Evolutionary conservation across 2,329 filamentous ascomycete genomes (phyloP).

Genomic region (Xenoacremonium recifei): DNA sequence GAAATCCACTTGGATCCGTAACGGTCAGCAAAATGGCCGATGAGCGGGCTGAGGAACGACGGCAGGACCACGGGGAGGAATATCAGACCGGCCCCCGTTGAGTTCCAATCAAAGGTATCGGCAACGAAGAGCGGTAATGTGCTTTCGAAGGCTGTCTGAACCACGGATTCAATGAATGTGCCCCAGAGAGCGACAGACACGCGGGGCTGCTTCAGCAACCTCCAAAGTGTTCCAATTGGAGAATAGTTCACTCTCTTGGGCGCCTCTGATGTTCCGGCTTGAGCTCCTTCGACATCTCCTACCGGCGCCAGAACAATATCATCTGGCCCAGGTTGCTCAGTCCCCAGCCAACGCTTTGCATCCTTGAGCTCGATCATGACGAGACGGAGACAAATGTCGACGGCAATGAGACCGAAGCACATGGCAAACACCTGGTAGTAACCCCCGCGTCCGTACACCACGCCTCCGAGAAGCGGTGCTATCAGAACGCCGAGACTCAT

Average conservation of each 20-base stretch:
- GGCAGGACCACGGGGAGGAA: slow-evolving; percentile 33
- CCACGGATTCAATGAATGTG: slow-evolving; percentile 31
- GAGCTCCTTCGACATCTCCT: background rate
- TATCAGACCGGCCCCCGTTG: slow-evolving; percentile 32
- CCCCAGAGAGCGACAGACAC: slow-evolving; percentile 33
- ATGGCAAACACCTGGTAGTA: slow-evolving; percentile 35
- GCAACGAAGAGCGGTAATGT: slow-evolving; percentile 32
- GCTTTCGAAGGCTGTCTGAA: slow-evolving; percentile 33
- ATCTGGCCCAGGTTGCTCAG: background rate
- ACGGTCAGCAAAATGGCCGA: slow-evolving; percentile 31
- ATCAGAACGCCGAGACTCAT: slow-evolving; percentile 31
- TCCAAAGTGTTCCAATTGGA: slow-evolving; percentile 22
- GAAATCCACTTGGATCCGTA: slow-evolving; percentile 35
- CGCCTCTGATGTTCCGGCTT: slow-evolving; percentile 1
- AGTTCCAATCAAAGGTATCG: slow-evolving; percentile 30
- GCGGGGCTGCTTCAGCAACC: slow-evolving; percentile 29
- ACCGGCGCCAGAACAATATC: background rate
- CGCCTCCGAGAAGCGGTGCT: slow-evolving; percentile 32
- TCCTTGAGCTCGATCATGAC: slow-evolving; percentile 32
- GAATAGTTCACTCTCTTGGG: slow-evolving; percentile 7
- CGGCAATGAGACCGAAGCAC: slow-evolving; percentile 33
- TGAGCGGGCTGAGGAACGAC: slow-evolving; percentile 28
- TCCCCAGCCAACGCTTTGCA: slow-evolving; percentile 27
- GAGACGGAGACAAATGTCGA: slow-evolving; percentile 32
- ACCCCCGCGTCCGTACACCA: slow-evolving; percentile 31